These are phyloP conservation scores for Hibiscus tridactylites DNA, from an alignment of 345 rosid species.

Conservation along the genomic window DNA sequence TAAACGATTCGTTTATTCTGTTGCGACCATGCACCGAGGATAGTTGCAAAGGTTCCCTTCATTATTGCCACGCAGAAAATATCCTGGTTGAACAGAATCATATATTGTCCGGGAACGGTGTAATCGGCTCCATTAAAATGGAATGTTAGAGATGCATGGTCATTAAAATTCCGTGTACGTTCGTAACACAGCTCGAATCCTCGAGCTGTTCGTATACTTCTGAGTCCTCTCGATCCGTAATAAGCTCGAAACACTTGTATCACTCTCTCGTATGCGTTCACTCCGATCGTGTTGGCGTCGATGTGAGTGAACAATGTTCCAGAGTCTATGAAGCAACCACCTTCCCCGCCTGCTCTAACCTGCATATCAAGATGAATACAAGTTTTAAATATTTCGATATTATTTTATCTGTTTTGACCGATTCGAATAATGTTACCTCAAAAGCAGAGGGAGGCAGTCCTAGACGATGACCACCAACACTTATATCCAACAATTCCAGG, in stretches of 20 bases:
- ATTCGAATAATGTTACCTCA: neutral
- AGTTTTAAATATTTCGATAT: too few relatives aligned
- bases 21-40: neutral
- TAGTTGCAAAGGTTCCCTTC: neutral
- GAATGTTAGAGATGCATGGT: neutral
- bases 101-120: neutral
- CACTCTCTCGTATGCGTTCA: neutral
- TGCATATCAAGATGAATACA: neutral
- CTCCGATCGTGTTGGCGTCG: neutral
- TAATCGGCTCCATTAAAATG: slow-evolving; percentile 15
- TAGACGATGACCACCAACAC: neutral
- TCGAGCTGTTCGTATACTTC: neutral
- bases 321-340: slow-evolving; percentile 4
- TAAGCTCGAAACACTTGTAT: neutral
- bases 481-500: slow-evolving; percentile 10
- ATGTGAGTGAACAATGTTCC: slow-evolving; percentile 4
- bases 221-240: neutral
- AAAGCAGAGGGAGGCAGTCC: neutral
- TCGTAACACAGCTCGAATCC: slow-evolving; percentile 12
- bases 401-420: too few relatives aligned
- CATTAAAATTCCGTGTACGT: neutral
- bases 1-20: neutral
- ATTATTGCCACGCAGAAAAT: neutral
- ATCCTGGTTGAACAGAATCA: neutral
- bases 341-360: neutral